Conservation (phyloP, 441 rosid species). For the Bocquillonia castaneifolia region DNA sequence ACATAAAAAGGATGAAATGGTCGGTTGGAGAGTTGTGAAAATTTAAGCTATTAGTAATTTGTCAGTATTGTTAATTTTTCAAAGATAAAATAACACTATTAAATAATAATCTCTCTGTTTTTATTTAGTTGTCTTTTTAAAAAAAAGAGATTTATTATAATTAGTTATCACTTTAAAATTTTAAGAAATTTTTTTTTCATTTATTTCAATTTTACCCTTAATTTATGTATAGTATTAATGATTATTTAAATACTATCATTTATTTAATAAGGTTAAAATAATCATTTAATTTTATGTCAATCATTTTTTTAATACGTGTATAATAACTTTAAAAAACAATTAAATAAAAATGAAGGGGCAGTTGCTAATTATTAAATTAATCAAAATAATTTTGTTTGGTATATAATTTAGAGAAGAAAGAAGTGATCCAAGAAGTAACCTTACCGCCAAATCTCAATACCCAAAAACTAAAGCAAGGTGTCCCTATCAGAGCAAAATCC, state of each 20-base stretch:
- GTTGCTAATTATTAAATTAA: too few relatives aligned
- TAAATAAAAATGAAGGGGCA: too few relatives aligned
- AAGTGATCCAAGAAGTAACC: not conserved
- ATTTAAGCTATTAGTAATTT: not conserved
- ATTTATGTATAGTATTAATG: too few relatives aligned
- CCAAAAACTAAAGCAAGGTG: conserved; percentile 21
- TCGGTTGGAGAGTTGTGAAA: conserved; percentile 12
- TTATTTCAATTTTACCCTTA: too few relatives aligned
- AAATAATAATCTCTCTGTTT: too few relatives aligned
- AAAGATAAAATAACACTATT: too few relatives aligned
- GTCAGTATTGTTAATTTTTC: conserved; percentile 2
- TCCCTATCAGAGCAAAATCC: conserved; percentile 41
- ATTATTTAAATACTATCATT: too few relatives aligned
- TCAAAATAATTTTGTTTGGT: conserved; percentile 4
- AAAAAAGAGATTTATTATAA: too few relatives aligned
- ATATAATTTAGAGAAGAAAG: conserved; percentile 1
- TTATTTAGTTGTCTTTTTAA: too few relatives aligned
- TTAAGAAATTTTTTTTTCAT: too few relatives aligned
- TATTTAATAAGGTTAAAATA: not conserved
- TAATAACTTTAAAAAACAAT: too few relatives aligned
- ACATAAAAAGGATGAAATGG: conserved; percentile 3
- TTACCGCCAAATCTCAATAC: not conserved
- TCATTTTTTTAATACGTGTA: not conserved
- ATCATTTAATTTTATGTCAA: not conserved
- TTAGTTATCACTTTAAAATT: too few relatives aligned